Evolutionary conservation across 2,329 filamentous ascomycete genomes (phyloP).

Genomic region (Uncinocarpus reesii): DNA sequence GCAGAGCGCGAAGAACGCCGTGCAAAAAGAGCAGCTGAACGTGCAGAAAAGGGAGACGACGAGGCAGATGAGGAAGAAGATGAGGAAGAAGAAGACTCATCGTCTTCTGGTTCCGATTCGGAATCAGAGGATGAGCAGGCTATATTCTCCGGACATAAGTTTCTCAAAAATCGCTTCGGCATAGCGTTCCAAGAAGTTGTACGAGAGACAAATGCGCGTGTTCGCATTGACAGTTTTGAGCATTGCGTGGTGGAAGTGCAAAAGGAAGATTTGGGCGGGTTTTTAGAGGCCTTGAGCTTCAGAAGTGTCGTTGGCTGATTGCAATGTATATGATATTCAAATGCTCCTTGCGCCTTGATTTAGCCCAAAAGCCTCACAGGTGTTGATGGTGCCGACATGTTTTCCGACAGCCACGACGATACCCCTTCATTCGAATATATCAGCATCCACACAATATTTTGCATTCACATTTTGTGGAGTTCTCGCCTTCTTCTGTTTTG

Average conservation of each 20-base stretch:
- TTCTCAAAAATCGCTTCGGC: conserved; percentile 80
- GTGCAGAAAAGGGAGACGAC: conserved; percentile 46
- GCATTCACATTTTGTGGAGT: not conserved
- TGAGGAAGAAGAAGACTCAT: conserved; percentile 50
- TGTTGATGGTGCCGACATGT: not conserved
- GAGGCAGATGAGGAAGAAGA: conserved; percentile 55
- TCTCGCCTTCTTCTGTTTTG: not conserved
- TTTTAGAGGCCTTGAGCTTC: conserved; percentile 83
- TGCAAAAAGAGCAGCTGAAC: conserved; percentile 46
- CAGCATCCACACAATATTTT: conserved; percentile 1
- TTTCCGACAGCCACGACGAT: not conserved
- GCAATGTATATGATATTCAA: not conserved
- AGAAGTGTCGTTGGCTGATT: conserved; percentile 64
- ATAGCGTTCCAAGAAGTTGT: conserved; percentile 94
- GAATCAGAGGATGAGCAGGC: conserved; percentile 45
- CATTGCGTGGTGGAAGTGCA: conserved; percentile 96
- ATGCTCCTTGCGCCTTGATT: not conserved
- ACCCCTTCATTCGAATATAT: conserved; percentile 6
- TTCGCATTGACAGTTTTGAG: conserved; percentile 92
- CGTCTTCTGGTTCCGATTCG: conserved; percentile 28
- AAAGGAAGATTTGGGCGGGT: conserved; percentile 85
- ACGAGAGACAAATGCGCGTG: conserved; percentile 75
- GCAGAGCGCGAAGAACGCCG: conserved; percentile 55
- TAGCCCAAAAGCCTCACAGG: not conserved
- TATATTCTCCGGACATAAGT: conserved; percentile 43